Evolutionary conservation across 495 filamentous ascomycete genomes (phyloP).

Genomic region (Hypoxylon intermedium): DNA sequence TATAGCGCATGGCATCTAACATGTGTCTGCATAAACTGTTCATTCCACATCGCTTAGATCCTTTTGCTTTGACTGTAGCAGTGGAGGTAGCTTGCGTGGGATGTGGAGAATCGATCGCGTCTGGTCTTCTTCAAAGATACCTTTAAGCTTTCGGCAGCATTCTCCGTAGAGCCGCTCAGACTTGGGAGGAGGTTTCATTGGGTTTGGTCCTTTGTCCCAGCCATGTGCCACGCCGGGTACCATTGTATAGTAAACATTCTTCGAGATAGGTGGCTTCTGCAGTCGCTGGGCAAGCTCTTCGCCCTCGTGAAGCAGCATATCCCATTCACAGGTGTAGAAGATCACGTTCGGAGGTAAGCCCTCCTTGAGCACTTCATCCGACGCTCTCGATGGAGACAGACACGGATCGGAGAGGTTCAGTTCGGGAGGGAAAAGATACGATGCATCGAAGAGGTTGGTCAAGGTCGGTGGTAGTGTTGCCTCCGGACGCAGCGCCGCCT

Average conservation of each 20-base stretch:
- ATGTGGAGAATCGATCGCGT: slow-evolving; percentile 10
- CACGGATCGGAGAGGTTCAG: slow-evolving; percentile 45
- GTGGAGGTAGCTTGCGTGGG: slow-evolving; percentile 13
- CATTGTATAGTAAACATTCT: slow-evolving; percentile 72
- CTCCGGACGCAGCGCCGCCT: slow-evolving; percentile 65
- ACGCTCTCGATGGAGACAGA: slow-evolving; percentile 50
- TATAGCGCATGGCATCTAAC: no score
- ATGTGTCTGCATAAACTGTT: no score
- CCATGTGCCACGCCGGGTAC: slow-evolving; percentile 77
- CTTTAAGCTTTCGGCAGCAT: slow-evolving; percentile 44
- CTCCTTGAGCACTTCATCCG: slow-evolving; percentile 47
- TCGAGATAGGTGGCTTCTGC: slow-evolving; percentile 59
- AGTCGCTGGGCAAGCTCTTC: slow-evolving; percentile 71
- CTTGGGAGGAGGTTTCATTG: slow-evolving; percentile 62
- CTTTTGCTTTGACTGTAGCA: slow-evolving; percentile 10
- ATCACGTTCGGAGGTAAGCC: slow-evolving; percentile 60
- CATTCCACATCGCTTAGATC: slow-evolving; percentile 15
- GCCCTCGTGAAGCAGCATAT: slow-evolving; percentile 85
- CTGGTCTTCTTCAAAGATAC: slow-evolving; percentile 43
- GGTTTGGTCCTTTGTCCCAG: slow-evolving; percentile 89
- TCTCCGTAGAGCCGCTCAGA: slow-evolving; percentile 50
- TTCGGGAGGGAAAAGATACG: slow-evolving; percentile 69
- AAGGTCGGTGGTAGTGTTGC: slow-evolving; percentile 76
- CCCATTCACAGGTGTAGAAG: slow-evolving; percentile 86
- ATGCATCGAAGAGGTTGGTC: slow-evolving; percentile 84